Evolutionary conservation across 495 filamentous ascomycete genomes (phyloP).

Genomic region (Evernia prunastri): DNA sequence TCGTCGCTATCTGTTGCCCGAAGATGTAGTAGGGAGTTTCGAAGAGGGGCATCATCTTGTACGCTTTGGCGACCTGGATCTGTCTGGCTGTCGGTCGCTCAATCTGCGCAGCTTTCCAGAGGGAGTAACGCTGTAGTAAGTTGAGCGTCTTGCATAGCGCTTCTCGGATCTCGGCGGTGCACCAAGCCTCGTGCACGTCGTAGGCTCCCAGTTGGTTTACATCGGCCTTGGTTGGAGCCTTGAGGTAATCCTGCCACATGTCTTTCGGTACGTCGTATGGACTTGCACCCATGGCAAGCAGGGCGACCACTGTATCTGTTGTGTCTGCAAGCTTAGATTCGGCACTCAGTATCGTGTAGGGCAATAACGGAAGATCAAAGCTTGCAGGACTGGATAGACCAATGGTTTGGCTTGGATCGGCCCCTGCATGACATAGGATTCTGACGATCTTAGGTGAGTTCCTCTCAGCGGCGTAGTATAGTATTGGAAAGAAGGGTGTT

Average conservation of each 20-base stretch:
- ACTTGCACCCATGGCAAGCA: slow-evolving; percentile 21
- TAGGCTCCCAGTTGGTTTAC: too few relatives aligned
- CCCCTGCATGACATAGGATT: slow-evolving; percentile 21
- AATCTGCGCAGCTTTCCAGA: slow-evolving; percentile 33
- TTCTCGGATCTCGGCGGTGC: slow-evolving; percentile 15
- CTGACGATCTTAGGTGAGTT: slow-evolving; percentile 20
- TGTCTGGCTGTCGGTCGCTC: slow-evolving; percentile 28
- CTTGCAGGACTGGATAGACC: background rate
- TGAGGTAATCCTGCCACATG: slow-evolving; percentile 24
- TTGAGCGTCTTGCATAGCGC: slow-evolving; percentile 34
- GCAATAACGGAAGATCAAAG: slow-evolving; percentile 3
- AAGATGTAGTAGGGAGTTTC: slow-evolving; percentile 42
- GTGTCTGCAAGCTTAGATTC: slow-evolving; percentile 21
- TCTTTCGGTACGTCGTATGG: slow-evolving; percentile 20
- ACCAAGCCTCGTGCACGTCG: slow-evolving; percentile 3
- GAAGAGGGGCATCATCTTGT: slow-evolving; percentile 34
- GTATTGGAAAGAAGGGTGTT: slow-evolving; percentile 5
- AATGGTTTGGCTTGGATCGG: slow-evolving; percentile 4
- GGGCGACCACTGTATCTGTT: slow-evolving; percentile 16
- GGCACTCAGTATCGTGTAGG: slow-evolving; percentile 19
- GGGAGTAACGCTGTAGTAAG: slow-evolving; percentile 42
- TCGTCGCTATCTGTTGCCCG: slow-evolving; percentile 39
- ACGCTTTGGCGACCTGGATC: slow-evolving; percentile 31
- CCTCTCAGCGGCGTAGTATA: slow-evolving; percentile 22
- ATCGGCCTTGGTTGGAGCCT: slow-evolving; percentile 9